Evolutionary conservation across 139 green algal species (phyloP), one percentile per base, ranked within the genome.

Genomic region (Chlorella sp.): DNA sequence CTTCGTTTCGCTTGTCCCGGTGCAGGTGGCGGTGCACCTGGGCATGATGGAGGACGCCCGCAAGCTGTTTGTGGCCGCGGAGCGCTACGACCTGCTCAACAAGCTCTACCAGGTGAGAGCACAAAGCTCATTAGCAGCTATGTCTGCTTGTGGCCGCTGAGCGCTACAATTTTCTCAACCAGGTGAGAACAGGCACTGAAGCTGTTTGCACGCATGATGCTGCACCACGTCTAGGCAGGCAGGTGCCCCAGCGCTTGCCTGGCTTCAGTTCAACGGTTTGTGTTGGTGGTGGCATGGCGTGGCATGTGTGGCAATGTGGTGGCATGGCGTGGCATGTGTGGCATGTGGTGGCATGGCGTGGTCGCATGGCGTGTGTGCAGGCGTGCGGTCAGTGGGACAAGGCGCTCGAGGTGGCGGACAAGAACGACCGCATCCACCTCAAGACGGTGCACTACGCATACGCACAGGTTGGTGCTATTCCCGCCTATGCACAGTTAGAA

Each of bases 361-460:
- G n/a, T n/a, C n/a, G n/a, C n/a, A 55, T 55, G 42, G 10, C 10
- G 42, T 10, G 42, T 17, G 14, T 68, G 62, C 62, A 75, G 51
- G 82, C 90, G 17, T 74, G 60, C 14, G 90, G 87, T 2, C 50
- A 88, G n/a, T 96, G 91, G 91, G 80, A 89, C 30, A 80, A 85
- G 62, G 91, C 91, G 3, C 66, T 94, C 29, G 77, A 87, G n/a
- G 60, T 89, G 20, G 91, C 91, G 1, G 69, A 82, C 34, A 87
- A 91, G 76, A 69, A 89, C n/a, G 88, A 93, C 75, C 78, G 88
- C 70, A 88, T 92, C 62, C 86, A 91, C 72, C 77, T 95, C 31
- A 82, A 84, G 31, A 70, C 82, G 2, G 88, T 84, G 32, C 86
- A 92, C 67, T 91, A 89, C 75, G 73, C 73, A 29, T 86, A 88